Evolutionary conservation across 768 basidiomycete genomes (phyloP).

Genomic region (Auriscalpium microsporum): DNA sequence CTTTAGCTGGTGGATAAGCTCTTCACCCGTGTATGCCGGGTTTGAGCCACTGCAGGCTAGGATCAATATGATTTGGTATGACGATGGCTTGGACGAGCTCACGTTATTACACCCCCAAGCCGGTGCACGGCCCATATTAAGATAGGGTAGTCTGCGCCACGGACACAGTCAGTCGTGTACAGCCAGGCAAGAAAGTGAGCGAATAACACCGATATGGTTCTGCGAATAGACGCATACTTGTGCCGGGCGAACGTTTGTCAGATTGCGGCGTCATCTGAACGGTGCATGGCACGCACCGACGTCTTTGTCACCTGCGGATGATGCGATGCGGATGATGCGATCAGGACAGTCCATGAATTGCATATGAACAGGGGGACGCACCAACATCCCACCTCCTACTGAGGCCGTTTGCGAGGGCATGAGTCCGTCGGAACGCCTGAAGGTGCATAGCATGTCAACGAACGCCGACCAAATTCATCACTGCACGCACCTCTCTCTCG

Average conservation of each 20-base stretch:
- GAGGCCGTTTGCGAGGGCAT: slow-evolving; percentile 31
- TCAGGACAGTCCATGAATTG: not conserved
- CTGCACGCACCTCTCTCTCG: slow-evolving; percentile 27
- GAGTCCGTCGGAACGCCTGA: slow-evolving; percentile 28
- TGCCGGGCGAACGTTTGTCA: not conserved
- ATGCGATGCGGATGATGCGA: not conserved
- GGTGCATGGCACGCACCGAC: slow-evolving; percentile 24
- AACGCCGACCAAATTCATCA: too few species aligned
- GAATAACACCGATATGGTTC: slow-evolving; percentile 21
- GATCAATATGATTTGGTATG: not conserved
- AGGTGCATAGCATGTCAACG: not conserved
- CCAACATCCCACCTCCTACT: slow-evolving; percentile 26
- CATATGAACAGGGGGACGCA: slow-evolving; percentile 11
- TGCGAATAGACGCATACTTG: slow-evolving; percentile 15
- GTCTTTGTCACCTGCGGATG: slow-evolving; percentile 27
- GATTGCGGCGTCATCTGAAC: too few species aligned
- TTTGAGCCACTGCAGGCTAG: slow-evolving; percentile 44
- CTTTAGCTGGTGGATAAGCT: slow-evolving; percentile 48
- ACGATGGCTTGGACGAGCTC: not conserved
- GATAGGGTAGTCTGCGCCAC: slow-evolving; percentile 6
- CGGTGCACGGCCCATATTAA: slow-evolving; percentile 18
- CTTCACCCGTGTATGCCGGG: slow-evolving; percentile 48
- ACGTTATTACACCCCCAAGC: slow-evolving; percentile 19
- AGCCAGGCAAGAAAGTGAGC: not conserved
- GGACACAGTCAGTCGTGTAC: not conserved